Evolutionary conservation across 2,329 filamentous ascomycete species (phyloP).

Genomic region (Botrytis squamosa): DNA sequence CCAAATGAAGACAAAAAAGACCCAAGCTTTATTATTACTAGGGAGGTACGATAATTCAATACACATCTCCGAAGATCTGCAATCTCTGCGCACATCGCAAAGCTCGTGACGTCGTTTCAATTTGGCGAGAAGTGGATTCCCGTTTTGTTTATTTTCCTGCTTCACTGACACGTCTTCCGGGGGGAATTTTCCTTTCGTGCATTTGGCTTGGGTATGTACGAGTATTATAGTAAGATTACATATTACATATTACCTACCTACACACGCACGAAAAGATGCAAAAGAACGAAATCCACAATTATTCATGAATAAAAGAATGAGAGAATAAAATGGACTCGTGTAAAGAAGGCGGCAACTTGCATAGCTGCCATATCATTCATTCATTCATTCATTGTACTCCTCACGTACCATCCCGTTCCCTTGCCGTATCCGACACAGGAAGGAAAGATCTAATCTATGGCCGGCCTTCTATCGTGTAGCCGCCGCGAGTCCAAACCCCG

Average conservation of each 20-base stretch:
- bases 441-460: conserved; percentile 10
- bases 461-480: neutral
- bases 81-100: neutral
- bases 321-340: neutral
- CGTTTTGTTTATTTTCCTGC: conserved; percentile 9
- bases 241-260: no score
- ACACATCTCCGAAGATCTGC: neutral
- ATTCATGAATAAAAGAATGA: neutral
- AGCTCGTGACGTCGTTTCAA: conserved; percentile 15
- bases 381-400: neutral
- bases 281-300: neutral
- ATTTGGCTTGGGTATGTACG: neutral
- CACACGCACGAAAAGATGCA: no score
- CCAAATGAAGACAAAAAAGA: no score
- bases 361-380: neutral
- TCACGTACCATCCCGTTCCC: neutral
- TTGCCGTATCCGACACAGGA: neutral
- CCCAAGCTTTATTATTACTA: no score
- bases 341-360: conserved; percentile 6
- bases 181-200: neutral
- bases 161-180: neutral
- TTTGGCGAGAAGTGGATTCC: conserved; percentile 15
- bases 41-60: no score
- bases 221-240: no score
- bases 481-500: neutral